A percentile compares a stretch with the other conserved stretches of the same genome.
Conservation (phyloP, 2,329 filamentous ascomycete species). For the Teratosphaeriaceae sp. region DNA sequence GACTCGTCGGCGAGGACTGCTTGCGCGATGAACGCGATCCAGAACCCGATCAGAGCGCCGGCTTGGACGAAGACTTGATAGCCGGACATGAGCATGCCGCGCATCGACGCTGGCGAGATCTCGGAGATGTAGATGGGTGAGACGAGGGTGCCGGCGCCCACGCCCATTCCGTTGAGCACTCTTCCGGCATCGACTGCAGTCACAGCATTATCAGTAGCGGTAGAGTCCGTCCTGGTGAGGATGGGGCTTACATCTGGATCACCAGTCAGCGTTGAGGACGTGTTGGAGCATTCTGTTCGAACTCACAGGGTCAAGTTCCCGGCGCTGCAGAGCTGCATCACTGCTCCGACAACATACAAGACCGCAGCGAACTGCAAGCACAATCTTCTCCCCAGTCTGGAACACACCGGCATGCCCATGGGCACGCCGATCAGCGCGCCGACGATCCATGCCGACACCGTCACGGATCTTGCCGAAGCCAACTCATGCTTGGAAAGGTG, state of each 20-base stretch:
- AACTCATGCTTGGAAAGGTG: conserved; percentile 7
- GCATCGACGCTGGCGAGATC: conserved; percentile 5
- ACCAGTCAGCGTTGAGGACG: background rate
- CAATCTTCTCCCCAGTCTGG: conserved; percentile 5
- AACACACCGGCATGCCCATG: conserved; percentile 9
- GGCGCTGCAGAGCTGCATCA: conserved; percentile 3
- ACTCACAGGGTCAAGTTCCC: conserved; percentile 3
- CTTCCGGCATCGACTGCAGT: conserved; percentile 7
- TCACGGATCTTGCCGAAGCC: conserved; percentile 6
- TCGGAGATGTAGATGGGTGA: conserved; percentile 13
- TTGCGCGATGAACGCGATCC: conserved; percentile 1
- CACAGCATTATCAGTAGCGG: too few relatives aligned
- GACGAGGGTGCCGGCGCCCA: conserved; percentile 10
- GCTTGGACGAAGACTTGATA: background rate
- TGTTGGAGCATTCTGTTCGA: background rate
- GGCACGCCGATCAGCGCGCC: conserved; percentile 14
- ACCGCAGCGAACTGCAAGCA: conserved; percentile 9
- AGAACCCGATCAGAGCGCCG: conserved; percentile 1
- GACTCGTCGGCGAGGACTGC: background rate
- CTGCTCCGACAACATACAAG: conserved; percentile 9
- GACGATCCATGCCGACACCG: conserved; percentile 10
- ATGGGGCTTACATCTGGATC: background rate
- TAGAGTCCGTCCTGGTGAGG: background rate
- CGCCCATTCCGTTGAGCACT: conserved; percentile 9
- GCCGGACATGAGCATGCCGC: conserved; percentile 10